Percentiles rank a stretch among this genome's conserved stretches.
Conservation (phyloP, 2,329 filamentous ascomycete species). For the Xylaria hypoxylon region DNA sequence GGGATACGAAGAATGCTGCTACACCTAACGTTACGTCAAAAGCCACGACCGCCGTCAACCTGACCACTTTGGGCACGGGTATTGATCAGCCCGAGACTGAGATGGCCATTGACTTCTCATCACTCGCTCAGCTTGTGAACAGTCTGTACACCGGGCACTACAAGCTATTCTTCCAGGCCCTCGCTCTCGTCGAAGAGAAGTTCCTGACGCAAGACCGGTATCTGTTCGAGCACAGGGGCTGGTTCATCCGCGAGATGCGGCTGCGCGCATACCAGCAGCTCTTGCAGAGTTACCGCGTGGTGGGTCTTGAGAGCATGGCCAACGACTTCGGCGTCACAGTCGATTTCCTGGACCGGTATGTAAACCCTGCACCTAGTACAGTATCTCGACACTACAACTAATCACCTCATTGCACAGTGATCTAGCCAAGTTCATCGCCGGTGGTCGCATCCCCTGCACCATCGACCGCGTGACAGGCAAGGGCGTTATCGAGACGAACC, state of each 20-base stretch:
- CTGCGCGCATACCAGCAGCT: slow-evolving; percentile 96
- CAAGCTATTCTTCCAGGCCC: slow-evolving; percentile 89
- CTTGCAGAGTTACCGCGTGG: slow-evolving; percentile 95
- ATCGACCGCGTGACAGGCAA: slow-evolving; percentile 97
- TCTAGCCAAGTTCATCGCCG: slow-evolving; percentile 96
- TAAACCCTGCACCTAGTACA: slow-evolving; percentile 32
- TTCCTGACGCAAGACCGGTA: slow-evolving; percentile 96
- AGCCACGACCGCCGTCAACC: slow-evolving; percentile 79
- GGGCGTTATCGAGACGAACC: slow-evolving; percentile 97
- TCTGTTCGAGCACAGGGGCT: slow-evolving; percentile 92
- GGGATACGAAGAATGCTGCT: slow-evolving; percentile 67
- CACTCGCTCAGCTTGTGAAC: slow-evolving; percentile 87
- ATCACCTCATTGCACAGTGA: slow-evolving; percentile 68
- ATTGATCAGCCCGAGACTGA: slow-evolving; percentile 81
- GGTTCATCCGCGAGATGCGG: slow-evolving; percentile 99
- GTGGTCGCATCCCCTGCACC: slow-evolving; percentile 92
- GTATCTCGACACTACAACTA: slow-evolving; percentile 4
- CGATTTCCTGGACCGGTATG: slow-evolving; percentile 93
- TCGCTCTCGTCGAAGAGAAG: slow-evolving; percentile 90
- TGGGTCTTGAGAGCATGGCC: slow-evolving; percentile 97
- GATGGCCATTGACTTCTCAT: slow-evolving; percentile 86
- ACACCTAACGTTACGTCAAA: slow-evolving; percentile 63
- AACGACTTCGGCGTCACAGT: slow-evolving; percentile 96
- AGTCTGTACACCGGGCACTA: slow-evolving; percentile 96
- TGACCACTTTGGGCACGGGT: slow-evolving; percentile 81